Evolutionary conservation across 306 rosid species (phyloP).

Genomic region (Cicer pinnatifidum): DNA sequence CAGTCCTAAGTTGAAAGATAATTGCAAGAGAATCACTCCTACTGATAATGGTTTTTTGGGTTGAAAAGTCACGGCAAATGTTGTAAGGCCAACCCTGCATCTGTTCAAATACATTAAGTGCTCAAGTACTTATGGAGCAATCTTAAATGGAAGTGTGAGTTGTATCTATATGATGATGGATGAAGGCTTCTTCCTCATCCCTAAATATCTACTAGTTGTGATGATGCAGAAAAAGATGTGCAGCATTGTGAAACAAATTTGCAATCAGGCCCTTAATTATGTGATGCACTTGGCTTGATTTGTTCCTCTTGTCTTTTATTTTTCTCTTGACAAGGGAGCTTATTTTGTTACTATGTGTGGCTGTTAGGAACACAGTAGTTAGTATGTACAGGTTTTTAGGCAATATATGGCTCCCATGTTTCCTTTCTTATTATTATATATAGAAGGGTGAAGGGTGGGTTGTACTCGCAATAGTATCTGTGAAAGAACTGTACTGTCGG

Average conservation of each 20-base stretch:
- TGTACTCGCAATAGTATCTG: constrained; percentile 44
- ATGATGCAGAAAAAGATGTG: constrained; percentile 41
- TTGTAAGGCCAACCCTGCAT: constrained; percentile 32
- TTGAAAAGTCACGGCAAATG: constrained; percentile 35
- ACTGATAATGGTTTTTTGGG: constrained; percentile 33
- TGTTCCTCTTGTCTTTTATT: constrained; percentile 49
- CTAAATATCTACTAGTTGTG: constrained; percentile 43
- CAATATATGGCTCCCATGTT: constrained; percentile 57
- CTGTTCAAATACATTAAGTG: constrained; percentile 26
- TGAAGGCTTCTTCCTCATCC: constrained; percentile 45
- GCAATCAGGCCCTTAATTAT: constrained; percentile 53
- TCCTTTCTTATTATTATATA: constrained; percentile 52
- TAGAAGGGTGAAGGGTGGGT: constrained; percentile 44
- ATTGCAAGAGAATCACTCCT: constrained; percentile 13
- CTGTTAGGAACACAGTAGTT: constrained; percentile 49
- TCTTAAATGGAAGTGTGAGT: constrained; percentile 40
- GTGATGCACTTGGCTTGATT: constrained; percentile 47
- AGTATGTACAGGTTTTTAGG: constrained; percentile 65
- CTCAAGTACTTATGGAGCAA: constrained; percentile 33
- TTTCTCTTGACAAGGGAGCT: constrained; percentile 56
- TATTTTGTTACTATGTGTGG: constrained; percentile 68
- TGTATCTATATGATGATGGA: constrained; percentile 35
- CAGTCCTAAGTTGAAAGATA: constrained; percentile 63
- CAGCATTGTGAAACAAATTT: constrained; percentile 49
- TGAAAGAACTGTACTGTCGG: constrained; percentile 43